phyloP scores from a whole-genome alignment of 1,284 basidiomycete genomes.

The Ustilago esculenta region DNA sequence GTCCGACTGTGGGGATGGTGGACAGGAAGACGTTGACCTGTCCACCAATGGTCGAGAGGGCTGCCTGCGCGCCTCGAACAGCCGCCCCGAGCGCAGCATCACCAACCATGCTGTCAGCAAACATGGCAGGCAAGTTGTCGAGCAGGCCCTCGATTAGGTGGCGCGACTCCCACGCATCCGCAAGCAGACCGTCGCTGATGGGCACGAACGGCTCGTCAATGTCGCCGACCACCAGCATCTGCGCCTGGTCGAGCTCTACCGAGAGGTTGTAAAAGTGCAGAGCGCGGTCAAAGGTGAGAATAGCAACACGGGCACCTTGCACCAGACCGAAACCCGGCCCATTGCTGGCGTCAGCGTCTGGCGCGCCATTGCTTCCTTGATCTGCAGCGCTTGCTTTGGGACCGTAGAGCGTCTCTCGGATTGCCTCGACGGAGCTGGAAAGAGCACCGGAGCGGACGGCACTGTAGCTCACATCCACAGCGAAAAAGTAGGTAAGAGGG shows the following conservation, averaged over 20 bases:
- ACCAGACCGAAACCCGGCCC: conserved; percentile 63
- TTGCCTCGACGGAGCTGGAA: conserved; percentile 75
- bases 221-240: conserved; percentile 87
- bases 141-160: conserved; percentile 75
- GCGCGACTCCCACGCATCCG: conserved; percentile 78
- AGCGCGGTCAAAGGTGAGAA: conserved; percentile 84
- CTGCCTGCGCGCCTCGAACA: conserved; percentile 72
- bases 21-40: conserved; percentile 85
- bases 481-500: conserved; percentile 84
- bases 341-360: conserved; percentile 27
- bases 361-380: conserved; percentile 35
- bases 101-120: conserved; percentile 71
- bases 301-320: conserved; percentile 70
- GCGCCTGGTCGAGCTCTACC: conserved; percentile 73
- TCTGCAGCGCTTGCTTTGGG: conserved; percentile 37
- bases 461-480: conserved; percentile 83
- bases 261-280: conserved; percentile 91
- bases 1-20: conserved; percentile 80
- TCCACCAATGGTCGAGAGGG: conserved; percentile 83
- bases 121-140: conserved; percentile 75
- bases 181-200: conserved; percentile 79
- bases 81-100: conserved; percentile 83
- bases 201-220: conserved; percentile 91
- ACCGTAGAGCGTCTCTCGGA: conserved; percentile 76
- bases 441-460: conserved; percentile 80